Evolutionary conservation across 345 rosid species (phyloP).

Genomic region (Eucalyptus coolabah): DNA sequence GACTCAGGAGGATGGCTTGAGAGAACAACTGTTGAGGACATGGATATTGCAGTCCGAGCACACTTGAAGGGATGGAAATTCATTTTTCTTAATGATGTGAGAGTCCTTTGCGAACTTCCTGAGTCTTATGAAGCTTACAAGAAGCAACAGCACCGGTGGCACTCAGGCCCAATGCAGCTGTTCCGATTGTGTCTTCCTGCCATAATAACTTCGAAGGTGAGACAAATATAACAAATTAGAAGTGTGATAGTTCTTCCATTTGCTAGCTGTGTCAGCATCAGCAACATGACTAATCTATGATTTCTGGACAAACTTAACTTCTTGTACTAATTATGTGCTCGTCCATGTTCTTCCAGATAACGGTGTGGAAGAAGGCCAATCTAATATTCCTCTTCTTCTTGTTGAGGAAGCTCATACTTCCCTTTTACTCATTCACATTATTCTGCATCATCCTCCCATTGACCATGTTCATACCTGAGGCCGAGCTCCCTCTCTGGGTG

Average conservation of each 20-base stretch:
- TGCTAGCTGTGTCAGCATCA: neutral
- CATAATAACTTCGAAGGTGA: conserved; percentile 64
- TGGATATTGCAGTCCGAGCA: conserved; percentile 91
- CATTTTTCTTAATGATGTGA: conserved; percentile 67
- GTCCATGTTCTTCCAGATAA: conserved; percentile 21
- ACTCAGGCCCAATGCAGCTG: conserved; percentile 93
- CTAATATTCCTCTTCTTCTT: conserved; percentile 82
- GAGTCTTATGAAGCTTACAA: conserved; percentile 87
- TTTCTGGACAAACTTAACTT: neutral
- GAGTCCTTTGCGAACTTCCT: conserved; percentile 70
- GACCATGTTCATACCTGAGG: conserved; percentile 88
- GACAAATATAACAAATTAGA: neutral
- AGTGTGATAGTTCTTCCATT: neutral
- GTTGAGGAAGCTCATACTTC: conserved; percentile 76
- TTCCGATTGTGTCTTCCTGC: conserved; percentile 77
- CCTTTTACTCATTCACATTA: conserved; percentile 87
- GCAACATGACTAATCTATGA: neutral
- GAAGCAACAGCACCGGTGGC: conserved; percentile 92
- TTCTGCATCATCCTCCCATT: conserved; percentile 86
- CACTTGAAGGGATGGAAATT: conserved; percentile 88
- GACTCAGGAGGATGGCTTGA: conserved; percentile 95
- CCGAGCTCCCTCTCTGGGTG: conserved; percentile 81
- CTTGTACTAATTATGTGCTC: neutral
- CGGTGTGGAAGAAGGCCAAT: conserved; percentile 62
- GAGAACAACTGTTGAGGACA: conserved; percentile 87